Evolutionary conservation across 352 stramenopile species (phyloP).

Genomic region (Phytophthora foliorum): DNA sequence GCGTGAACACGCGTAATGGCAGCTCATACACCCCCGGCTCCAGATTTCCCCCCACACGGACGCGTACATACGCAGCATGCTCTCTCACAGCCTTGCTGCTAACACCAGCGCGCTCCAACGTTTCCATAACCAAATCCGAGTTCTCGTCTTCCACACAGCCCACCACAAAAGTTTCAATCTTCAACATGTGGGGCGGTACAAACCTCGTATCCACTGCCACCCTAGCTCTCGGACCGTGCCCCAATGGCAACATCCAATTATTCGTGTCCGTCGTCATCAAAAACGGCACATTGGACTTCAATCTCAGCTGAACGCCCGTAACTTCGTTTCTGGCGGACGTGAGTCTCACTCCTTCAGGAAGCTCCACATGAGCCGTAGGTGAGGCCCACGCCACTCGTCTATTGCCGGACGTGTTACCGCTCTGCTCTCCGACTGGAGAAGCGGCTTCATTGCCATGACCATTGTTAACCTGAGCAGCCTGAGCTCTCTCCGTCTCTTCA

Average conservation of each 20-base stretch:
- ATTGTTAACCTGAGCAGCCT: constrained; percentile 8
- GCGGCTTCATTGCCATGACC: neutral
- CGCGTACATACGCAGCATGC: constrained; percentile 68
- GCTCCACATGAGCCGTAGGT: constrained; percentile 34
- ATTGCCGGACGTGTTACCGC: constrained; percentile 10
- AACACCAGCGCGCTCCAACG: constrained; percentile 47
- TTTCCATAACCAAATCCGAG: constrained; percentile 68
- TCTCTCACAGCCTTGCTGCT: constrained; percentile 41
- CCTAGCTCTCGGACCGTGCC: constrained; percentile 65
- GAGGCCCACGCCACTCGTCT: constrained; percentile 51
- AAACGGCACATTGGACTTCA: constrained; percentile 68
- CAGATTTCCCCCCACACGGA: constrained; percentile 49
- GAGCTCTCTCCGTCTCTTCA: constrained; percentile 37
- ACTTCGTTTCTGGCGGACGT: constrained; percentile 65
- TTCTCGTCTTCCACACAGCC: constrained; percentile 73
- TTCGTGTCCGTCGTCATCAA: constrained; percentile 56
- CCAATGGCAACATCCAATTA: constrained; percentile 69
- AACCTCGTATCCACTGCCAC: constrained; percentile 67
- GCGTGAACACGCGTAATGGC: constrained; percentile 72
- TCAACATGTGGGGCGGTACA: constrained; percentile 53
- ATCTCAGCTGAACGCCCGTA: constrained; percentile 59
- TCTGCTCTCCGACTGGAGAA: constrained; percentile 9
- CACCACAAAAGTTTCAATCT: constrained; percentile 64
- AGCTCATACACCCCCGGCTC: constrained; percentile 69
- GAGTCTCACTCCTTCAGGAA: constrained; percentile 53